Base-by-base conservation (phyloP, 257 asterid species). In the Anisodus acutangulus region DNA sequence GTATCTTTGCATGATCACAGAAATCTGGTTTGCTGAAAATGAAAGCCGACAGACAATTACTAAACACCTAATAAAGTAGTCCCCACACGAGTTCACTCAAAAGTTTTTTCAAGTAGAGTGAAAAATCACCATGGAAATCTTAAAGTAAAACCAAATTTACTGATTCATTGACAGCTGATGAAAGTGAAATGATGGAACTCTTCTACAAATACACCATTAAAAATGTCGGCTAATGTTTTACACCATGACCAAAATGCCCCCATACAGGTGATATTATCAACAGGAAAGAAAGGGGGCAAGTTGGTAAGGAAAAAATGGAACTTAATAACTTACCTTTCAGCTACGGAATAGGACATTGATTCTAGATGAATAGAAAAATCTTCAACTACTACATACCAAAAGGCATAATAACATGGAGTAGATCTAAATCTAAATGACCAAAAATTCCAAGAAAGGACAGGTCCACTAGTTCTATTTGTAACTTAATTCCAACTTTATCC, bases 1-100 rank as follows among this genome's bases (percentile, higher is more conserved):
- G 93, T 90, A 86, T 90, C 93, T 90, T 31, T 91, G 94, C 89
- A 90, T 86, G 93, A 88, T 88, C 92, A 93, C 91, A 89, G 81
- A 88, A 82, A 79, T 88, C 90, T 83, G 79, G 83, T 88, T 88
- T 74, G 82, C 86, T 81, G 89, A 87, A 88, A 88, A 87, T 68
- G 88, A 90, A 84, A 91, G 88, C 89, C 85, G 87, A 86, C 93
- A 88, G 81, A 84, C 81, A 88, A 84, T 86, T 67, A 87, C 88
- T 63, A 83, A 68, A 86, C 69, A 87, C 92, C 92, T 84, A 91
- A 84, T 62, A 83, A 85, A 87, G 83, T 78, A 22, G 78, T 9
- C 78, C 63, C 92, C 92, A 91, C 90, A 86, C 86, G 87, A 88
- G 89, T 66, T 78, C 83, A 85, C 87, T 53, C 86, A 79, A 78